Base-by-base conservation (phyloP, 768 basidiomycete species). In the Pisolithus tinctorius region DNA sequence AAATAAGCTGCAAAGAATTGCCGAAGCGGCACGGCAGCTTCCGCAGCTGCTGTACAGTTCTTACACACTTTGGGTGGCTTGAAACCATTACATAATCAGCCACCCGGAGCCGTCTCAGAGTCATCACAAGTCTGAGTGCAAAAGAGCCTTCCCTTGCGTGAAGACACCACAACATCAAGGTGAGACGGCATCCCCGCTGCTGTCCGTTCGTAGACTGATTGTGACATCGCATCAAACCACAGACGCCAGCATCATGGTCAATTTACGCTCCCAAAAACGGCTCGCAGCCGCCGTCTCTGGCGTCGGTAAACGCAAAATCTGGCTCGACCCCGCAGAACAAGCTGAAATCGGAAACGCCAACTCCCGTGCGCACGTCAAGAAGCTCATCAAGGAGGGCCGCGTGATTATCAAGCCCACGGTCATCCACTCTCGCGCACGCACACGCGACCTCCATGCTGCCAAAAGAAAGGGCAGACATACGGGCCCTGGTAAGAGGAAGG, bases 381-480 rank as follows among this genome's bases (percentile, higher is more conserved):
- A 94, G 76, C 88, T 99, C 72, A 92, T 96, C 76, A 95, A 96
- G 76, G 96, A 98, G 69, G 94, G 94, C 62, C 89, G 87, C 66
- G 85, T 94, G 61, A 86, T 93, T 71, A 63, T 81, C 64, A 94
- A 94, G 67, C 93, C 92, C 67, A 90, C 90, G 66, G 81, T 84
- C 68, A 86, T 96, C 56, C 96, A 98, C 83, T 97, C 95, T 38
- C 92, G 94, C 55, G 92, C 94, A 46, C 90, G 96, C 71, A 93
- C 93, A 57, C 86, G 86, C 62, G 88, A 83, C 49, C 84, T 93
- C 68, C 83, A 92, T 58, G 94, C 93, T 50, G 93, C 96, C 54
- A 98, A 99, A 80, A 84, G 95, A 73, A 93, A 95, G 76, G 96
- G 95, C 63, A 85, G 96, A 63, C 96, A 99, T 80, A 97, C 93